Evolutionary conservation across 2,329 filamentous ascomycete genomes (phyloP), one percentile per base, ranked within the genome.

Genomic region (Colletotrichum kahawae): DNA sequence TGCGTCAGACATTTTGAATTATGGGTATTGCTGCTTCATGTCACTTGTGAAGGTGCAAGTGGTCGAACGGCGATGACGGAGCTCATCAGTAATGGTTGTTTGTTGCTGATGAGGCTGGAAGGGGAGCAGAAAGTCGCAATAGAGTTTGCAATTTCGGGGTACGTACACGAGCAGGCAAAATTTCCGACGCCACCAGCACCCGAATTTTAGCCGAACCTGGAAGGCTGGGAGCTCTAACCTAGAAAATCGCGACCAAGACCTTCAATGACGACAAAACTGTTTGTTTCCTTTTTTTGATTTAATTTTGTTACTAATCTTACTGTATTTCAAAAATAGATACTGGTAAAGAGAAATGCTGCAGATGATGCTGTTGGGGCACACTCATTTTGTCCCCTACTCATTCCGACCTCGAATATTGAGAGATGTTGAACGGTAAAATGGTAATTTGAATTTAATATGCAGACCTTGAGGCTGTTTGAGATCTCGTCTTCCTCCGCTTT

Each of bases 1-100:
- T 85, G 94, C 93, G 88, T 93, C 91, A 86, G 91, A 92, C 91
- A 93, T 93, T 80, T 83, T 90, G 84, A 78, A 78, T 84, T 81
- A 84, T 77, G 76, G 71, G 71, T 78, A 73, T 78, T 77, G 79
- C 79, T 78, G 81, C 83, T 82, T 86, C 85, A 86, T 86, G 77
- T 77, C 71, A 71, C 66, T 76, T 68, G 64, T 72, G 74, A 65
- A 71, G 66, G 66, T 70, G 75, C 67, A 75, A 77, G 71, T 73
- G 71, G 72, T 72, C 75, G 67, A 60, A 64, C 29, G 70, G 67
- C 65, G 76, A 73, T 73, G 64, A 54, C 74, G 76, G 75, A 73
- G 76, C 77, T 77, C 74, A 77, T 78, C 74, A 75, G 70, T 75
- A 57, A 70, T 54, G 79, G 79, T 76, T 79, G 79, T 70, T 78